Percentiles rank a stretch among this genome's conserved stretches.
These are phyloP conservation scores for Stachybotrys chartarum DNA, from an alignment of 2,329 filamentous ascomycete species.

Conservation along the genomic window DNA sequence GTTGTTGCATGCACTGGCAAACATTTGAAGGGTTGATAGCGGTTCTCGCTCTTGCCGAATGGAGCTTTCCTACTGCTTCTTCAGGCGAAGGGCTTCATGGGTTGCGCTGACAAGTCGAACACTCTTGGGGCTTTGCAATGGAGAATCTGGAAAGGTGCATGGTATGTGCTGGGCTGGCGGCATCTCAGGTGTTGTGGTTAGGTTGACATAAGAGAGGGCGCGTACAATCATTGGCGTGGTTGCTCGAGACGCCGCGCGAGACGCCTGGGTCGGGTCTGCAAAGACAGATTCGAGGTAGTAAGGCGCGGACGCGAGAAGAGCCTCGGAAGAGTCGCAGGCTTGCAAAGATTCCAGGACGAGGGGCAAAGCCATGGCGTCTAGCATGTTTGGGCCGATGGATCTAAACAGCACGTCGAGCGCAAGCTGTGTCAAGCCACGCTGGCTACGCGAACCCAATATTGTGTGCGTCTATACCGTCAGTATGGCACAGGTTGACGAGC, in stretches of 20 bases:
- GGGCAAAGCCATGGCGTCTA: constrained; percentile 51
- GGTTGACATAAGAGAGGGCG: constrained; percentile 23
- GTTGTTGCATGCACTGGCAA: constrained; percentile 19
- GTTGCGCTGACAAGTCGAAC: constrained; percentile 33
- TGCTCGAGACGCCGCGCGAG: constrained; percentile 56
- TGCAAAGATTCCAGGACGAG: constrained; percentile 66
- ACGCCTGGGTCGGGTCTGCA: constrained; percentile 52
- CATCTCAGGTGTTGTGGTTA: constrained; percentile 12
- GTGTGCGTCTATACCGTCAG: constrained; percentile 68
- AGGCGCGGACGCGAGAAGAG: constrained; percentile 64
- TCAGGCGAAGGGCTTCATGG: constrained; percentile 14
- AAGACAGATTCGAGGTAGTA: constrained; percentile 75
- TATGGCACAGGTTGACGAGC: background rate
- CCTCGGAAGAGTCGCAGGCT: constrained; percentile 74
- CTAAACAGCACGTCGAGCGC: constrained; percentile 84
- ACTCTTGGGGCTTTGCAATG: constrained; percentile 30
- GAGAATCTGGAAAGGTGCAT: constrained; percentile 21
- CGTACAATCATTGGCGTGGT: constrained; percentile 64
- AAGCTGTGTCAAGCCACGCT: constrained; percentile 87
- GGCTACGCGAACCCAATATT: constrained; percentile 78
- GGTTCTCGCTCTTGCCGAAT: constrained; percentile 9
- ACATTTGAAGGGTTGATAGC: constrained; percentile 7
- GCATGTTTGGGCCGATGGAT: constrained; percentile 66
- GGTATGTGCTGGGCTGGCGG: constrained; percentile 4
- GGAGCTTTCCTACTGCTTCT: constrained; percentile 21